These are phyloP conservation scores for Claviceps monticola DNA, from an alignment of 2,329 filamentous ascomycete species.

Conservation along the genomic window DNA sequence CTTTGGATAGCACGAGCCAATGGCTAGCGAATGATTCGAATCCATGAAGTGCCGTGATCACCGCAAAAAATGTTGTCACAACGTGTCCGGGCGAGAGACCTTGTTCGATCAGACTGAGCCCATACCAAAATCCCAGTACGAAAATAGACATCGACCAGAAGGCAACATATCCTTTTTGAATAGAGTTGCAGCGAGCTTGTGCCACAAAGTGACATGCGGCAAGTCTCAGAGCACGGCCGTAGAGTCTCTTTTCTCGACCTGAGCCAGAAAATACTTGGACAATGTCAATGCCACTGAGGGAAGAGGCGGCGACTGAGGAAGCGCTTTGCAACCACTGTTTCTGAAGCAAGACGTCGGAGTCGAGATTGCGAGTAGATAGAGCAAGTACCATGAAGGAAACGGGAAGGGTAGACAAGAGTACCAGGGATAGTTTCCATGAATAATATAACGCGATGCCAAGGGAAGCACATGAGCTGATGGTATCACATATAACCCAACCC, in stretches of 20 bases:
- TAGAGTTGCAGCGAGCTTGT: constrained; percentile 54
- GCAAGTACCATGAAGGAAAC: constrained; percentile 47
- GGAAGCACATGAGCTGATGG: constrained; percentile 50
- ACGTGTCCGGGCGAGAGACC: constrained; percentile 52
- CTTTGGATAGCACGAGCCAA: constrained; percentile 65
- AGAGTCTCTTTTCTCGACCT: constrained; percentile 53
- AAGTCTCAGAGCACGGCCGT: constrained; percentile 38
- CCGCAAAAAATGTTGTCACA: constrained; percentile 75
- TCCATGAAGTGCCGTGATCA: constrained; percentile 61
- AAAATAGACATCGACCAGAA: constrained; percentile 70
- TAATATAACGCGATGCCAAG: constrained; percentile 60
- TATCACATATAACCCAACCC: constrained; percentile 52
- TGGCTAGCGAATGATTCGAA: constrained; percentile 64
- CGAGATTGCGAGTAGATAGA: constrained; percentile 45
- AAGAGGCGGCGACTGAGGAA: constrained; percentile 56
- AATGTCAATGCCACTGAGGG: constrained; percentile 62
- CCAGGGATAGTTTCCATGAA: constrained; percentile 73
- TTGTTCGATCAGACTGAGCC: constrained; percentile 51
- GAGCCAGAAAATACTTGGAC: constrained; percentile 80
- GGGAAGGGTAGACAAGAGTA: constrained; percentile 62
- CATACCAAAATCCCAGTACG: constrained; percentile 83
- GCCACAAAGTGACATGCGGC: constrained; percentile 51
- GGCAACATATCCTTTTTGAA: constrained; percentile 60
- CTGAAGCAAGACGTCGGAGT: constrained; percentile 54
- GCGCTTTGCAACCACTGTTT: constrained; percentile 53